phyloP scores from a whole-genome alignment of 495 filamentous ascomycete genomes.

The Hypoxylon perforatum region DNA sequence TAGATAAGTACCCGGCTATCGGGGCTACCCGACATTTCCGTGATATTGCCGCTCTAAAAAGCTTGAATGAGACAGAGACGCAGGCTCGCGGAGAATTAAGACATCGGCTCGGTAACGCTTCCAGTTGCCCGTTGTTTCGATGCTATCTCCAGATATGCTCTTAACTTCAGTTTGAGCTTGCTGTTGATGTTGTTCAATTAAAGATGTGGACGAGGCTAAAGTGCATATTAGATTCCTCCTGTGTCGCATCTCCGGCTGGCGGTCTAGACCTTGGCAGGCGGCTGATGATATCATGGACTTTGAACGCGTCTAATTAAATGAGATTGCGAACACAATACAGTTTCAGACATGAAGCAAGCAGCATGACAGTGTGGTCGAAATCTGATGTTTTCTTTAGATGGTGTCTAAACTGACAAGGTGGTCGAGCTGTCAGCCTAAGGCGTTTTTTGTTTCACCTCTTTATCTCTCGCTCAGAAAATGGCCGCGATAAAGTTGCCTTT shows the following conservation, averaged over 20 bases:
- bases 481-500: neutral
- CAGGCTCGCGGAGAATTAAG: constrained; percentile 19
- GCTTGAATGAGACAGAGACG: constrained; percentile 5
- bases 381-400: neutral
- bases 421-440: constrained; percentile 11
- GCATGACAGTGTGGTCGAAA: neutral
- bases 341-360: constrained; percentile 5
- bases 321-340: neutral
- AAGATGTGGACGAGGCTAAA: constrained; percentile 23
- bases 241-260: too few relatives aligned
- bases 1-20: constrained; percentile 20
- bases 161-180: neutral
- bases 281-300: neutral
- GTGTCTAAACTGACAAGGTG: constrained; percentile 12
- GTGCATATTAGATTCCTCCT: constrained; percentile 7
- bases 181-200: constrained; percentile 16
- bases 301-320: neutral
- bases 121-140: neutral
- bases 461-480: neutral
- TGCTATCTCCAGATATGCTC: neutral
- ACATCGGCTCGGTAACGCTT: constrained; percentile 24
- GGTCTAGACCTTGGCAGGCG: constrained; percentile 1
- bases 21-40: constrained; percentile 22
- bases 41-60: constrained; percentile 25
- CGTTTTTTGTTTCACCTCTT: constrained; percentile 9